Evolutionary conservation across 1,284 basidiomycete genomes (phyloP), one percentile per base, ranked within the genome.

Genomic region (Pterula multifida): DNA sequence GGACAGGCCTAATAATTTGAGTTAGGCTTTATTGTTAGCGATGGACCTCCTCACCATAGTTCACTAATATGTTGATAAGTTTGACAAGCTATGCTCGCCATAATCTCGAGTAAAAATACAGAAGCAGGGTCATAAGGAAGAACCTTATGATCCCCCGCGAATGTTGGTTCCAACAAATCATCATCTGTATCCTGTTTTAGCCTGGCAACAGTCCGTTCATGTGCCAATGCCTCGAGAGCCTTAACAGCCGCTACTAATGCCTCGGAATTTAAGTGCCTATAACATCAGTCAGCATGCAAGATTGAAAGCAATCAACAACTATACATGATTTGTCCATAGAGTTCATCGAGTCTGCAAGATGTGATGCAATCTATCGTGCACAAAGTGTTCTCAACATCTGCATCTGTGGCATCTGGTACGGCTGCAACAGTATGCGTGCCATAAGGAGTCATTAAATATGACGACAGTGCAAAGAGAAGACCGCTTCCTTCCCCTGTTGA

Each of bases 361-460:
- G 83, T 84, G 54, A 99, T 85, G 62, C 93, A 98, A 63, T 99
- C 96, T 46, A 97, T 87, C 1, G 96, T 89, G 55, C 90, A 94
- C 4, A 98, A 72, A 0, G 95, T 96, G 53, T 85, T 93, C 66
- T 98, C 96, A 19, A 98, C 72, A 58, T 98, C 94, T 24, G 86
- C 76, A 23, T 93, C 88, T 0, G 85, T 90, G 24, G 85, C 87
- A 52, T 89, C 84, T 9, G 90, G 88, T 1, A 90, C 77, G 13
- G 84, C 65, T 17, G 78, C 72, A 23, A 93, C 89, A 3, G 76
- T 71, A 57, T 76, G 81, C 21, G 78, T 65, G 23, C 78, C 76
- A 61, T 98, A 98, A 0, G 96, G 96, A 13, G 94, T 96, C 71
- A 99, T 82, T 53, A 99, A 75, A 65, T 99, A 99, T 0, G 92